Evolutionary conservation across 108 stramenopile genomes (phyloP), one percentile per base, ranked within the genome.

Genomic region (Cylindrotheca closterium): DNA sequence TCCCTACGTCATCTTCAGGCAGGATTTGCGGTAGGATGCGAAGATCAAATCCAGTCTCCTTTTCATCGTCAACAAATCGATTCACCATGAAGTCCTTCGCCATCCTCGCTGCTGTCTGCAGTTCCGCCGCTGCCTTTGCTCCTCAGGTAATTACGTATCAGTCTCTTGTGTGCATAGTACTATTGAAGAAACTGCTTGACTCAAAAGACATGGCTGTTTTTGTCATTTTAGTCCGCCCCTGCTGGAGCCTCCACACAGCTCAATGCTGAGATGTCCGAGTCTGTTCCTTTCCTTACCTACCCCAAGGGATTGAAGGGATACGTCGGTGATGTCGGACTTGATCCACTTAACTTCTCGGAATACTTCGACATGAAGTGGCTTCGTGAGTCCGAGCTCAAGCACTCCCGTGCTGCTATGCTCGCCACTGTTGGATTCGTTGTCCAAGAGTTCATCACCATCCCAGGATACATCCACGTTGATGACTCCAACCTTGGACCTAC

Each of bases 381-480:
- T 63, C 91, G 93, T 28, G 97, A 98, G 60, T 84, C 96, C 46
- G 97, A 98, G 69, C 81, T 98, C 80, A 98, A 98, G 84, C 97
- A 98, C 91, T 77, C 93, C 42, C 95, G 97, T 26, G 73, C 90
- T 7, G 71, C 94, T 68, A 98, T 98, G 97, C 87, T 98, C 48
- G 97, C 93, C 62, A 61, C 80, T 33, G 69, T 88, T 59, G 93
- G 93, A 46, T 94, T 91, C 70, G 68, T 84, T 56, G 70, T 57
- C 58, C 85, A 85, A 51, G 73, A 94, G 68, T 89, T 73, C 81
- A 53, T 83, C 42, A 94, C 87, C 52, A 74, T 94, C 58, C 93
- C 93, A 21, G 90, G 90, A 72, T 85, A 78, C 65, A 49, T 71
- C 33, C 89, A 87, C 63, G 90, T 91, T 4, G 87, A 87, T 65